Percentiles rank a stretch among this genome's conserved stretches.
Evolutionary conservation across 495 filamentous ascomycete genomes (phyloP).

Genomic region (Aspergillus kassunensis): DNA sequence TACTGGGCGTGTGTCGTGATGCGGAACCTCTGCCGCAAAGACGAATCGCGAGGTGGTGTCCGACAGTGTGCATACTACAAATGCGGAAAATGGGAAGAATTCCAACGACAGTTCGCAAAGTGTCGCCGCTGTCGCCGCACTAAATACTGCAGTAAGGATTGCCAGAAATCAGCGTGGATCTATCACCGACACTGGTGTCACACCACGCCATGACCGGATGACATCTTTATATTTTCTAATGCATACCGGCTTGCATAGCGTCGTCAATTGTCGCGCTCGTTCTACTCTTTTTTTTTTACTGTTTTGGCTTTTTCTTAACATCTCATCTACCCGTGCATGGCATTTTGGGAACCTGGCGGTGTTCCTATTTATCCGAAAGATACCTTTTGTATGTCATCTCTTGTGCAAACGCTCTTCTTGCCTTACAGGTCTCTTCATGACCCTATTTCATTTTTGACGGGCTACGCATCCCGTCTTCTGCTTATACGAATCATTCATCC

Average conservation of each 20-base stretch:
- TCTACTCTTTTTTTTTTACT: constrained; percentile 15
- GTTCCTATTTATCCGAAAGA: constrained; percentile 42
- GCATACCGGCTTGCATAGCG: constrained; percentile 48
- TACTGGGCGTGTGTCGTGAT: constrained; percentile 99
- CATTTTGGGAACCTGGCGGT: constrained; percentile 42
- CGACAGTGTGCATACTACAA: constrained; percentile 96
- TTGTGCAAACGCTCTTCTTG: constrained; percentile 17
- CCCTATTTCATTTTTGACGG: constrained; percentile 16
- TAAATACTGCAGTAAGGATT: constrained; percentile 99
- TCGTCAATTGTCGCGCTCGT: constrained; percentile 28
- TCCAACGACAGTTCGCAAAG: constrained; percentile 93
- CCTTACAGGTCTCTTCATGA: constrained; percentile 11
- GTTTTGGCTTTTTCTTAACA: constrained; percentile 19
- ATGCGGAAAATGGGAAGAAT: constrained; percentile 97
- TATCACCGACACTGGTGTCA: constrained; percentile 96
- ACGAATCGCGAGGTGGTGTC: constrained; percentile 89
- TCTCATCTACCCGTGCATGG: constrained; percentile 40
- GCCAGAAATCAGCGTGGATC: constrained; percentile 97
- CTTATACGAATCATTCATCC: constrained; percentile 27
- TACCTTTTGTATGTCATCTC: constrained; percentile 41
- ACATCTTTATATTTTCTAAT: constrained; percentile 34
- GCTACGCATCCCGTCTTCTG: constrained; percentile 18
- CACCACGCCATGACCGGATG: constrained; percentile 56
- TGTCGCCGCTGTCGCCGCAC: constrained; percentile 94
- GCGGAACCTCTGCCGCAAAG: constrained; percentile 97